Evolutionary conservation across 1,139 yeast species (phyloP), one percentile per base, ranked within the genome.

Genomic region (Debaryomyces singareniensis): DNA sequence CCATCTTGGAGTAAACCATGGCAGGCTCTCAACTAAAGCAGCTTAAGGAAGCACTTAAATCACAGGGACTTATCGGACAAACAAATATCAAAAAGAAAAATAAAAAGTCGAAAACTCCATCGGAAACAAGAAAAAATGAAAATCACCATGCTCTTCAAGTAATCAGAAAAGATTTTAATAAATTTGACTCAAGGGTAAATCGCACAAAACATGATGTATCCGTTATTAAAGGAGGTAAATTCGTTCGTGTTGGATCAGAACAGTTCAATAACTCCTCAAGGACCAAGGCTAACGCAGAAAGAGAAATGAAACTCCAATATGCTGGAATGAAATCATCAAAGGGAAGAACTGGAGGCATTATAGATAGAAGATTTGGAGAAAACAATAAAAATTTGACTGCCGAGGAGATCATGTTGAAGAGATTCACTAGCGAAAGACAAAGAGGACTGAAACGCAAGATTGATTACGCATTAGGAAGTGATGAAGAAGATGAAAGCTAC

Each of bases 341-440:
- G 42, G 84, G 85, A 40, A 81, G 74, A 49, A 76, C 71, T 18
- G 96, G 97, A 30, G 87, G 86, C 3, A 49, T 93, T 13, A 54
- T 76, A 4, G 98, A 93, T 62, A 71, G 86, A 44, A 76, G 98
- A 57, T 91, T 93, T 55, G 99, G 98, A 51, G 98, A 91, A 51
- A 73, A 75, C 44, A 79, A 85, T 55, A 62, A 71, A 21, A 60
- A 69, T 29, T 51, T 93, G 65, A 74, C 81, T 13, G 78, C 78
- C 10, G 98, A 93, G 55, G 96, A 91, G 47, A 85, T 83, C 53
- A 89, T 89, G 96, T 71, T 91, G 58, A 95, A 83, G 48, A 78
- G 98, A 61, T 93, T 86, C 59, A 84, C 96, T 2, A 73, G 79
- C 36, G 98, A 91, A 62, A 72, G 85, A 52, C 93, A 84, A 52